Evolutionary conservation across 2,329 filamentous ascomycete genomes (phyloP).

Genomic region (Nakataea oryzae): DNA sequence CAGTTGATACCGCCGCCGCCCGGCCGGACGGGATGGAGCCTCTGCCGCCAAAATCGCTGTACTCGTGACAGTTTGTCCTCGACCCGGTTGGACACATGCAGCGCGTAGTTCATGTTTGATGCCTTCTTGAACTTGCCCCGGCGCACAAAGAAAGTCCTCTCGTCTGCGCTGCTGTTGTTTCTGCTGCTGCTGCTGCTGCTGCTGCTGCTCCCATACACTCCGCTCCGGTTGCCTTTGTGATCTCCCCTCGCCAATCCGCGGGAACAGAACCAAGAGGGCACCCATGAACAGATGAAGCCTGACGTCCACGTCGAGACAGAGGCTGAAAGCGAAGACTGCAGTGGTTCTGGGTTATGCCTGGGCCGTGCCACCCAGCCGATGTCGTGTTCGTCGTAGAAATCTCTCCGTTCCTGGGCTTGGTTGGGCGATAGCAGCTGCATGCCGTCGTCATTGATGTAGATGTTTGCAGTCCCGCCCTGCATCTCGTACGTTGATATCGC

Average conservation of each 20-base stretch:
- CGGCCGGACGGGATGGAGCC: no score
- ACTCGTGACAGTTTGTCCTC: no score
- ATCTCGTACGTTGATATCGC: slow-evolving; percentile 49
- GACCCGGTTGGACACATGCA: slow-evolving; percentile 42
- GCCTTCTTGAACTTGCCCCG: slow-evolving; percentile 56
- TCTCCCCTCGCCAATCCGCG: no score
- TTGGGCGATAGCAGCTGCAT: slow-evolving; percentile 49
- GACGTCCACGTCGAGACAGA: no score
- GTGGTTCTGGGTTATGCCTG: slow-evolving; percentile 38
- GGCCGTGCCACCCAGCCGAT: slow-evolving; percentile 47
- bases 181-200: not conserved
- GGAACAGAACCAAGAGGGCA: no score
- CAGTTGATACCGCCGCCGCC: slow-evolving; percentile 27
- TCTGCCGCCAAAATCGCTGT: no score
- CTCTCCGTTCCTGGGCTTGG: slow-evolving; percentile 34
- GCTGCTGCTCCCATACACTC: no score
- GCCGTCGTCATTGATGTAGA: slow-evolving; percentile 60
- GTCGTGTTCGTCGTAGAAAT: slow-evolving; percentile 47
- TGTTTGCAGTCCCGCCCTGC: slow-evolving; percentile 55
- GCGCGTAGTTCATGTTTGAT: slow-evolving; percentile 58
- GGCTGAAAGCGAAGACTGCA: no score
- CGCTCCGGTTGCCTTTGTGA: no score
- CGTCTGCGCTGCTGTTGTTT: slow-evolving; percentile 36
- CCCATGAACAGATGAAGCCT: no score
- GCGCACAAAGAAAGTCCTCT: slow-evolving; percentile 41